These are phyloP conservation scores for Botrytis squamosa DNA, from an alignment of 2,329 filamentous ascomycete genomes.

Conservation along the genomic window DNA sequence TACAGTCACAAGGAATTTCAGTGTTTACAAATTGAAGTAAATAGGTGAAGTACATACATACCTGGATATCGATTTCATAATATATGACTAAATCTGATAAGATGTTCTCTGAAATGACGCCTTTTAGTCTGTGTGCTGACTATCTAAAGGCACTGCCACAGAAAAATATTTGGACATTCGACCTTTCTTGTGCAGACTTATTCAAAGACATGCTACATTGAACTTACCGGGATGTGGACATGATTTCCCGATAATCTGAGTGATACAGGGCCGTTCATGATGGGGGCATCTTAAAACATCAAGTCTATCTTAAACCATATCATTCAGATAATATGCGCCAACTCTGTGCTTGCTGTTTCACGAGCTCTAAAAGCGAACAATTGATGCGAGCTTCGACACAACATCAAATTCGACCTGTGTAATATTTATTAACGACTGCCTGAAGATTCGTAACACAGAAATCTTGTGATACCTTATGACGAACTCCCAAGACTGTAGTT, in stretches of 20 bases:
- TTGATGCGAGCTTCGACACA: neutral
- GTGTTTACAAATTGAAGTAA: neutral
- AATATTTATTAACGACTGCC: neutral
- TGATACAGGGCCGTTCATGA: neutral
- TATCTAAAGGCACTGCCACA: neutral
- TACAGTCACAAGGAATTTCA: neutral
- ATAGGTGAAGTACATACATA: neutral
- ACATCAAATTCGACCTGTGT: neutral
- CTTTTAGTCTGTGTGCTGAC: neutral
- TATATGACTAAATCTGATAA: neutral
- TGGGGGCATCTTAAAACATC: neutral
- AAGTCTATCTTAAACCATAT: neutral
- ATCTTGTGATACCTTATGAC: neutral
- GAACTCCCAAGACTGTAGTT: neutral
- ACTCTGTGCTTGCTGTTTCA: neutral
- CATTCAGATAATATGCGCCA: neutral
- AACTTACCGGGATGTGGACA: neutral
- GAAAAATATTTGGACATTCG: neutral
- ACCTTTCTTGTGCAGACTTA: rapidly evolving
- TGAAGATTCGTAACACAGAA: neutral
- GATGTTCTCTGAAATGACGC: neutral
- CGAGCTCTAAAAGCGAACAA: neutral
- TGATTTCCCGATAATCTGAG: neutral
- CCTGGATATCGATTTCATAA: neutral
- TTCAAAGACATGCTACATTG: neutral